Evolutionary conservation across 164 flowering plant species (phyloP), one percentile per base, ranked within the genome.

Genomic region (Chloranthus sessilifolius): DNA sequence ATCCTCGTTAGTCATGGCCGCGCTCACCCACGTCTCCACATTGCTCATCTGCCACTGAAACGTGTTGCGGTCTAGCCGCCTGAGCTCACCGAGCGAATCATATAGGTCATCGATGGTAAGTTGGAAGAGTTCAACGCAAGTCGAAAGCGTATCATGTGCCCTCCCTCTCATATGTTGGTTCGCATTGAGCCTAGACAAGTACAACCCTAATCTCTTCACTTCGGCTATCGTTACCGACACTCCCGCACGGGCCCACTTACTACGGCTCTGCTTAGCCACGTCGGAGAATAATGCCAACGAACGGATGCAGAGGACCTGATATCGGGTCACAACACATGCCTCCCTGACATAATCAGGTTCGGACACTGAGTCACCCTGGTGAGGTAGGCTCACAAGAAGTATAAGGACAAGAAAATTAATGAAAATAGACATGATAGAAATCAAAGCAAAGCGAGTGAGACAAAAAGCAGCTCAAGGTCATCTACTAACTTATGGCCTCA

Each of bases 241-340:
- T 2, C 83, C 86, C 0, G 83, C 95, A 3, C 95, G 60, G 0
- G 96, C 98, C 94, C 95, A 83, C 26, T 11, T 61, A 9, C 61
- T 66, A 0, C 83, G 76, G 52, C 67, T 77, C 9, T 39, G 42
- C 66, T 55, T 80, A 4, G 84, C 81, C 0, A 56, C 14, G 37
- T 41, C 50, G 0, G 92, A 80, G 51, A 66, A 87, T 2, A 83
- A 26, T 0, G 84, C 43, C 0, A 91, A 67, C 0, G 88, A 67
- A 21, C 34, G 81, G 50, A 88, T 59, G 60, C 95, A 88, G 3
- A 88, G 55, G 59, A 66, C 71, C 3, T 19, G 76, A 44, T 83
- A 82, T 3, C 28, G 61, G 1, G 96, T 88, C 20, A 80, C 92
- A 1, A 76, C 71, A 54, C 98, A 88, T 0, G 88, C 95, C 2